Conservation (phyloP, 495 filamentous ascomycete genomes). For the Chaetomium tenue region DNA sequence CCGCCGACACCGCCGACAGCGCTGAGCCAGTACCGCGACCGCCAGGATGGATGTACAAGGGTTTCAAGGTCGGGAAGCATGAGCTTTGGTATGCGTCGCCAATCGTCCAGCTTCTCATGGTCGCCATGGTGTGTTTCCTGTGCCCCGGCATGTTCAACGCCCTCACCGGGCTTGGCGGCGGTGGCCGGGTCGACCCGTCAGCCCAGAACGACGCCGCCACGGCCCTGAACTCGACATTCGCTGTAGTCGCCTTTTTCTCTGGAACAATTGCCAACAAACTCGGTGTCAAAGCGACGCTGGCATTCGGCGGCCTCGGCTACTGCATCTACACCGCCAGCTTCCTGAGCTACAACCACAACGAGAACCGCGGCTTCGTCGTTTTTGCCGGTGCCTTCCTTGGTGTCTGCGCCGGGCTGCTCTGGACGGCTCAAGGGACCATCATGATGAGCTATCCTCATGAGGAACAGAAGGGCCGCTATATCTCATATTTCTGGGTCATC, state of each 20-base stretch:
- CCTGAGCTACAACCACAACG: constrained; percentile 76
- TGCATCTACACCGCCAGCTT: constrained; percentile 77
- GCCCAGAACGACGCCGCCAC: constrained; percentile 69
- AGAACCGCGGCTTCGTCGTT: constrained; percentile 73
- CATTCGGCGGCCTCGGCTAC: constrained; percentile 83
- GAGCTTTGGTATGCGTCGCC: constrained; percentile 75
- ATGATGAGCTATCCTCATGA: constrained; percentile 94
- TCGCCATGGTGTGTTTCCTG: constrained; percentile 83
- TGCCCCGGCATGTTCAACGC: constrained; percentile 89
- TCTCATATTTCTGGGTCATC: constrained; percentile 90
- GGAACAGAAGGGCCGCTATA: constrained; percentile 79
- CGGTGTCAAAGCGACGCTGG: constrained; percentile 69
- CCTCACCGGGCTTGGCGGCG: constrained; percentile 70
- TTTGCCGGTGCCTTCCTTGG: constrained; percentile 72
- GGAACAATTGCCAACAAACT: constrained; percentile 75
- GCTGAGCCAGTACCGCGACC: constrained; percentile 33
- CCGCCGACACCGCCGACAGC: not conserved
- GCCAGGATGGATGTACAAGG: constrained; percentile 69
- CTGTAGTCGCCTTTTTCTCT: constrained; percentile 83
- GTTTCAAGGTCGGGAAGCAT: constrained; percentile 52
- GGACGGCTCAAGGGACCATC: constrained; percentile 90
- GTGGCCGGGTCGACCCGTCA: constrained; percentile 61
- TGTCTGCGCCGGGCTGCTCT: constrained; percentile 81
- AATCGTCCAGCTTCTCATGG: constrained; percentile 67
- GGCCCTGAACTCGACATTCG: constrained; percentile 79